phyloP scores from a whole-genome alignment of 352 stramenopile species.

The Thraustochytrium sp. region DNA sequence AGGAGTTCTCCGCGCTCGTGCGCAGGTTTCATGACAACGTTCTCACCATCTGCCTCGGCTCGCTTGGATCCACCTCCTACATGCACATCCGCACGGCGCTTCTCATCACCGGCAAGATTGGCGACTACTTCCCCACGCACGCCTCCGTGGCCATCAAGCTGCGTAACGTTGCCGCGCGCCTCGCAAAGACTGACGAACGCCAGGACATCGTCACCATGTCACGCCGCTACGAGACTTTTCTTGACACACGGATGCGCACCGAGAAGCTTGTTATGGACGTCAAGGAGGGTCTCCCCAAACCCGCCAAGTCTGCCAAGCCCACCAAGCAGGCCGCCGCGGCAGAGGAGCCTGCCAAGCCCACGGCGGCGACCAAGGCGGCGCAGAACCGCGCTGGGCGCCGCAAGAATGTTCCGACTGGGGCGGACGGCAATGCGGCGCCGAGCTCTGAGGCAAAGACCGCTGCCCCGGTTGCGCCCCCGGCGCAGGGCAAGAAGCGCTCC shows the following conservation, averaged over 20 bases:
- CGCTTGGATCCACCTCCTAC: not conserved
- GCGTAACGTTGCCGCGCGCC: not conserved
- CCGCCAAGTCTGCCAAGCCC: not conserved
- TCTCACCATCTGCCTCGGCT: not conserved
- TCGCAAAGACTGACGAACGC: not conserved
- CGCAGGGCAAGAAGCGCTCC: no score
- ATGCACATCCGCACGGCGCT: constrained; percentile 29
- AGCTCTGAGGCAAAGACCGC: no score
- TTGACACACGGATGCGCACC: not conserved
- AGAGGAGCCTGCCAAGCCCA: not conserved
- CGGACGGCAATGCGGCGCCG: no score
- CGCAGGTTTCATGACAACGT: not conserved
- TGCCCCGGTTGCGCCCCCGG: no score
- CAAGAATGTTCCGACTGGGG: no score
- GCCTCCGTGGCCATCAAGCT: not conserved
- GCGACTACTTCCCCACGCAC: not conserved
- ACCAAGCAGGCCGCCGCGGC: not conserved
- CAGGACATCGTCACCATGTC: constrained; percentile 24
- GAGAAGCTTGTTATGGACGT: not conserved
- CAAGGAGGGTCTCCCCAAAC: not conserved
- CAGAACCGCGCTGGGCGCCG: no score
- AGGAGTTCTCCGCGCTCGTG: not conserved
- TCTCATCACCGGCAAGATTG: constrained; percentile 14
- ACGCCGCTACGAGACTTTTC: not conserved
- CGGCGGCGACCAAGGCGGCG: not conserved